Conservation (phyloP, 108 stramenopile species). For the Conticribra guillardii region DNA sequence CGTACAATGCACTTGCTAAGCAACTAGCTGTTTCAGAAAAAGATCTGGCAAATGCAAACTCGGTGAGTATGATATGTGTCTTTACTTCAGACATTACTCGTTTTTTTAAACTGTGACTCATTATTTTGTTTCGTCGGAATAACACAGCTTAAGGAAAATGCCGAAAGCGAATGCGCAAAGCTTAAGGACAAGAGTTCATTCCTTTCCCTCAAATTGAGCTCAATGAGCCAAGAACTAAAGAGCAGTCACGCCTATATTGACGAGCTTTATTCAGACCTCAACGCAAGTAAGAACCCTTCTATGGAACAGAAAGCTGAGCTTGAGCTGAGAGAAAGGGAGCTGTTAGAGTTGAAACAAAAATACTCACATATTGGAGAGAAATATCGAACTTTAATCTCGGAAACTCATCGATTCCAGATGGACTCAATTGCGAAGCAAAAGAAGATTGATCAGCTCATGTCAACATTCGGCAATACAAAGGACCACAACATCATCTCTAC, state of each 20-base stretch:
- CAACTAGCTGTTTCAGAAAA: neutral
- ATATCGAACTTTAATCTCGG: no score
- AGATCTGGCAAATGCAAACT: neutral
- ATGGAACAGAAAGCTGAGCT: neutral
- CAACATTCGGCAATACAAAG: neutral
- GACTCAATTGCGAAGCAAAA: neutral
- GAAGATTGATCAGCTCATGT: neutral
- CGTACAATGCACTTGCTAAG: neutral
- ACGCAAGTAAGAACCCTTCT: neutral
- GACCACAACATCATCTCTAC: no score
- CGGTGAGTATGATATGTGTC: neutral
- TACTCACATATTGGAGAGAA: neutral
- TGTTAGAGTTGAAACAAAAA: neutral
- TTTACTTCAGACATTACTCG: neutral
- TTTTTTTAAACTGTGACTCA: neutral
- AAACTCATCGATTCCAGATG: neutral
- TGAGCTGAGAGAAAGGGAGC: neutral
- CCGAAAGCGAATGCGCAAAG: neutral
- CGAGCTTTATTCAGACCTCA: neutral
- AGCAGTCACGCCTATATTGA: neutral
- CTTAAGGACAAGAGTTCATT: neutral
- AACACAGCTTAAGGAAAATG: neutral
- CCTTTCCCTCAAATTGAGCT: neutral
- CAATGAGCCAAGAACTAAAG: neutral
- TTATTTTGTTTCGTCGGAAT: neutral